A percentile compares a stretch with the other conserved stretches of the same genome.
Conservation (phyloP, 805 yeast species). For the Blastobotrys peoriensis region DNA sequence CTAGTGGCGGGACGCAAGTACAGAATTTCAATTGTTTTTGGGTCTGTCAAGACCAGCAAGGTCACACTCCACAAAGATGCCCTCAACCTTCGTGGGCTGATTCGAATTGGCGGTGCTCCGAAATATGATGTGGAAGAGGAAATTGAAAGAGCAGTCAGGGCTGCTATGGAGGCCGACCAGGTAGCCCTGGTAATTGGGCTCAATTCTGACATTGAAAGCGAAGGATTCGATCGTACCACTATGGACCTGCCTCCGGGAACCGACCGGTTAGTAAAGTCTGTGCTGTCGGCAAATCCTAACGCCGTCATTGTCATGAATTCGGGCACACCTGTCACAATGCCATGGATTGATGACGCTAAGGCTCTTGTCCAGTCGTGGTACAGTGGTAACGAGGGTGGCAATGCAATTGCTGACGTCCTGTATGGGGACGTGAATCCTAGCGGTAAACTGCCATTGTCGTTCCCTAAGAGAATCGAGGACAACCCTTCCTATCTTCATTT, state of each 20-base stretch:
- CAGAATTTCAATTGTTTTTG: constrained; percentile 44
- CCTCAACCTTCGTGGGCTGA: constrained; percentile 32
- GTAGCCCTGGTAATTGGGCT: constrained; percentile 47
- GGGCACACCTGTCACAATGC: constrained; percentile 57
- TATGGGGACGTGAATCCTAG: constrained; percentile 56
- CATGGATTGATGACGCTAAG: constrained; percentile 41
- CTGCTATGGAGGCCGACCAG: constrained; percentile 37
- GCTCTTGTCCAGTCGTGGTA: constrained; percentile 49
- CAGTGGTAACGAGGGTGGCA: constrained; percentile 53
- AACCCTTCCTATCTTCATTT: constrained; percentile 51
- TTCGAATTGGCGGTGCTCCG: constrained; percentile 31
- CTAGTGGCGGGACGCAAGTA: constrained; percentile 42
- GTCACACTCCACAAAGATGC: constrained; percentile 14
- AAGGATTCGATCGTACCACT: constrained; percentile 48
- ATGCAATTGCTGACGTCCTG: constrained; percentile 52
- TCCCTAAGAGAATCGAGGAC: constrained; percentile 46
- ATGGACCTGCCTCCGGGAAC: constrained; percentile 47
- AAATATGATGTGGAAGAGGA: constrained; percentile 29
- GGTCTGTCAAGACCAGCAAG: constrained; percentile 44
- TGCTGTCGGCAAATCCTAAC: constrained; percentile 43
- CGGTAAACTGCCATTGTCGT: constrained; percentile 52
- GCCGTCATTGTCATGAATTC: constrained; percentile 50
- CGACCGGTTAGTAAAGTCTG: constrained; percentile 39
- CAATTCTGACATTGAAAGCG: constrained; percentile 48
- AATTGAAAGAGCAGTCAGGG: constrained; percentile 32